A percentile compares a stretch with the other conserved stretches of the same genome.
Evolutionary conservation across 2,329 filamentous ascomycete genomes (phyloP).

Genomic region (Ceratocystis smalleyi): DNA sequence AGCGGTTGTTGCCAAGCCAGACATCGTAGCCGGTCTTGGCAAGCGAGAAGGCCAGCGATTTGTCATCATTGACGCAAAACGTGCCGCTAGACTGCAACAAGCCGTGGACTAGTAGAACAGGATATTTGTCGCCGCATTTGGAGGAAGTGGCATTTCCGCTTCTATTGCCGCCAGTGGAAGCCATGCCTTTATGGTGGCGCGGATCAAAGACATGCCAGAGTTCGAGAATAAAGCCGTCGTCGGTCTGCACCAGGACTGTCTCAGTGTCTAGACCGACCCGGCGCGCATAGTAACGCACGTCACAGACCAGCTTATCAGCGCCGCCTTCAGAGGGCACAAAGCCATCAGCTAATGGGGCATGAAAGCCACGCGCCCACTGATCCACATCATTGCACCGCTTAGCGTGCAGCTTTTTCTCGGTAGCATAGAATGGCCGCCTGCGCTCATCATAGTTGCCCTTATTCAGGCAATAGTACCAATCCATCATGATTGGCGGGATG

Average conservation of each 20-base stretch:
- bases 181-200: constrained; percentile 38
- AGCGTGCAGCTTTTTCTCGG: constrained; percentile 48
- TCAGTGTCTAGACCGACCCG: constrained; percentile 79
- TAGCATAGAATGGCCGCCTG: constrained; percentile 53
- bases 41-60: constrained; percentile 79
- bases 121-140: constrained; percentile 41
- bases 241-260: constrained; percentile 69
- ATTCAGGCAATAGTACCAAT: constrained; percentile 38
- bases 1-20: constrained; percentile 89
- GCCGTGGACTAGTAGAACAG: constrained; percentile 75
- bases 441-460: constrained; percentile 41
- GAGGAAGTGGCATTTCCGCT: not conserved
- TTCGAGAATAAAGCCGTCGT: constrained; percentile 82
- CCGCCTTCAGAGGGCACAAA: constrained; percentile 67
- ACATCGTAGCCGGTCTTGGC: constrained; percentile 88
- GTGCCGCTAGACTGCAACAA: constrained; percentile 76
- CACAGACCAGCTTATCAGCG: constrained; percentile 59
- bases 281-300: constrained; percentile 73
- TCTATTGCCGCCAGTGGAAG: not conserved
- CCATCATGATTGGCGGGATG: constrained; percentile 36
- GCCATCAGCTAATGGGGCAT: constrained; percentile 26
- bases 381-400: constrained; percentile 41
- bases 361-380: constrained; percentile 36
- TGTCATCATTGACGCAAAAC: constrained; percentile 80
- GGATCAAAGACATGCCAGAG: constrained; percentile 86